These are phyloP conservation scores for Flaveria ramosissima DNA, from an alignment of 129 eudicot genomes.

Conservation along the genomic window DNA sequence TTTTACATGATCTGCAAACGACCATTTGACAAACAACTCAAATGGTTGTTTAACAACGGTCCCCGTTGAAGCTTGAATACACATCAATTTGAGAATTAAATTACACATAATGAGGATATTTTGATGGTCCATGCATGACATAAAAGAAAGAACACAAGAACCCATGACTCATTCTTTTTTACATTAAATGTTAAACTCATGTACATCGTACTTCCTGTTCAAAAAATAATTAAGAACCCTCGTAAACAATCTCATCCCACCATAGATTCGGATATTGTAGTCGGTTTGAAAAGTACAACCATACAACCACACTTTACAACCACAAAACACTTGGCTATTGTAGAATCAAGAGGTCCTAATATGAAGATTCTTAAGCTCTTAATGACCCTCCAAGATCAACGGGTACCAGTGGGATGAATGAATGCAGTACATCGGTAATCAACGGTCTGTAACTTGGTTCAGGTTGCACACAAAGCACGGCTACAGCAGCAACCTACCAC, in stretches of 20 bases:
- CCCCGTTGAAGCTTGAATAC: conserved; percentile 17
- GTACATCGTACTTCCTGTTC: conserved; percentile 34
- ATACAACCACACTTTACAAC: conserved; percentile 15
- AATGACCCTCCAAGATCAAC: conserved; percentile 86
- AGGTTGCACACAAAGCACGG: conserved; percentile 88
- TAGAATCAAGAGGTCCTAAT: conserved; percentile 1
- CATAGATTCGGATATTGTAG: conserved; percentile 1
- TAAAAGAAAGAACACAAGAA: conserved; percentile 22
- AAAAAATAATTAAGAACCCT: conserved; percentile 32
- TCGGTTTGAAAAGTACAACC: conserved; percentile 20
- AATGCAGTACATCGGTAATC: conserved; percentile 89
- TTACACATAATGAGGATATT: conserved; percentile 5
- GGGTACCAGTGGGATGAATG: conserved; percentile 90
- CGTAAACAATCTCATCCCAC: conserved; percentile 9
- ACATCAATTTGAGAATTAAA: conserved; percentile 5
- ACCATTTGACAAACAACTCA: too few relatives aligned
- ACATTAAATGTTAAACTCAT: conserved; percentile 33
- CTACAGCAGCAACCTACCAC: conserved; percentile 92
- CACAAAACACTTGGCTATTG: conserved; percentile 7
- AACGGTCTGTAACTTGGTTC: conserved; percentile 97
- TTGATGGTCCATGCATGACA: conserved; percentile 16
- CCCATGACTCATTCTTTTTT: conserved; percentile 22
- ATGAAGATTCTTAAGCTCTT: conserved; percentile 35
- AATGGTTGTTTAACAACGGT: too few relatives aligned
- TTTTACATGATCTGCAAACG: too few relatives aligned